phyloP scores from a whole-genome alignment of 129 eudicot genomes.

The Flaveria linearis region DNA sequence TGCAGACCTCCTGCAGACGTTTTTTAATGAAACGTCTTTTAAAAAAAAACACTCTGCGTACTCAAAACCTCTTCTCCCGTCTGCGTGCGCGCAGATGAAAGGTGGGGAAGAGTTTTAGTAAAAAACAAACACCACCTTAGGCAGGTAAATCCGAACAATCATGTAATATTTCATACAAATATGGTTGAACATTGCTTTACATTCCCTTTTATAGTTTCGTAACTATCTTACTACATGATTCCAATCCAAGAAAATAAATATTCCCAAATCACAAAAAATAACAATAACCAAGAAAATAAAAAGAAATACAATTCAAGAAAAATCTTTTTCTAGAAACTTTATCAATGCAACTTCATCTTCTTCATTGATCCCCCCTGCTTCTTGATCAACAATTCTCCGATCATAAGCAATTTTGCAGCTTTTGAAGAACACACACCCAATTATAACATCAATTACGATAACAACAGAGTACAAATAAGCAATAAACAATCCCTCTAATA shows the following conservation, averaged over 20 bases:
- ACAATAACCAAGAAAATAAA: not conserved
- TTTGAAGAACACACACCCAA: conserved; percentile 59
- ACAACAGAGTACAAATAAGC: conserved; percentile 65
- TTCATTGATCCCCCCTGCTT: conserved; percentile 26
- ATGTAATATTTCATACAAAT: conserved; percentile 13
- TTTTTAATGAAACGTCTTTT: no score
- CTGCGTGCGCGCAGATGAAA: no score
- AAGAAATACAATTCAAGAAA: conserved; percentile 26
- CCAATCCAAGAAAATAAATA: conserved; percentile 14
- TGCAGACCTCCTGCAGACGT: no score
- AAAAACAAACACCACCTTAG: no score
- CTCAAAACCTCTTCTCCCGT: no score
- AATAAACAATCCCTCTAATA: conserved; percentile 60
- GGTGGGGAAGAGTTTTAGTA: no score
- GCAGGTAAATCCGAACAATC: not conserved
- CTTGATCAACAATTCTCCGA: conserved; percentile 37
- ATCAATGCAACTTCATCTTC: conserved; percentile 30
- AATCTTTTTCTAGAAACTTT: conserved; percentile 33
- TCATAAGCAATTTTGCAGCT: conserved; percentile 50
- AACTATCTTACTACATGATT: conserved; percentile 21
- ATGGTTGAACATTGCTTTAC: conserved; percentile 28
- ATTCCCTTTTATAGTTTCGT: conserved; percentile 9
- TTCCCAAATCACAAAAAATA: not conserved
- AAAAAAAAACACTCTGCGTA: no score
- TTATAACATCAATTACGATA: conserved; percentile 55